phyloP scores from a whole-genome alignment of 2,329 filamentous ascomycete species.

The Fusarium buxicola region DNA sequence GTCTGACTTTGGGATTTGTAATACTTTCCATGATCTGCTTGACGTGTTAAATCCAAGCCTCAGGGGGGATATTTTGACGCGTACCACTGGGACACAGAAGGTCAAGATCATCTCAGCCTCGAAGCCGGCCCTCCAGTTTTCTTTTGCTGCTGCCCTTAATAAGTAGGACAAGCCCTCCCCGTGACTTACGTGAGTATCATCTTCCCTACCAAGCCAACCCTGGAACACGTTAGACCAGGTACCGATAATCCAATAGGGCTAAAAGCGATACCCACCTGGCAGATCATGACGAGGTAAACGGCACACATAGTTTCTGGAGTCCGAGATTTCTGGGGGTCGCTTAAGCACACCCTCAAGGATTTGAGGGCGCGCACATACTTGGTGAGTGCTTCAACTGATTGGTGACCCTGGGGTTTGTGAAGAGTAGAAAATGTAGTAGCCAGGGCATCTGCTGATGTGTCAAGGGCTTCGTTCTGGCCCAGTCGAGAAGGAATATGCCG shows the following conservation, averaged over 20 bases:
- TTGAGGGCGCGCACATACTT: conserved; percentile 50
- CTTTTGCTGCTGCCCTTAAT: conserved; percentile 43
- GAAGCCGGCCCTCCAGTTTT: conserved; percentile 44
- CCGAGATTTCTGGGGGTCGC: conserved; percentile 43
- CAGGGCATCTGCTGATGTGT: conserved; percentile 52
- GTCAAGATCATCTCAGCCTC: conserved; percentile 47
- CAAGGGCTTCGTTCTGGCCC: conserved; percentile 59
- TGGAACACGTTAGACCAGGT: conserved; percentile 3
- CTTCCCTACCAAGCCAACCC: conserved; percentile 49
- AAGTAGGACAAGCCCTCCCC: conserved; percentile 50
- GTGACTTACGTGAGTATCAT: conserved; percentile 45
- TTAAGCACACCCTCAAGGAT: conserved; percentile 43
- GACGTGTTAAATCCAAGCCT: background rate
- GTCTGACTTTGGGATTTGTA: conserved; percentile 29
- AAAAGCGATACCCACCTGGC: conserved; percentile 43
- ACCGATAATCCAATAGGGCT: background rate
- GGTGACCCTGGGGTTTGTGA: conserved; percentile 26
- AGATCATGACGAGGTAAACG: conserved; percentile 53
- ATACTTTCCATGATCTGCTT: conserved; percentile 50
- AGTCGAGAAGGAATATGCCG: conserved; percentile 58
- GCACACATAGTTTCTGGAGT: conserved; percentile 52
- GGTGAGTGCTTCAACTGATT: conserved; percentile 39
- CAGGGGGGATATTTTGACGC: background rate
- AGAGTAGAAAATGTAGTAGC: conserved; percentile 43
- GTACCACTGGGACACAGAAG: conserved; percentile 49